Conservation (phyloP, 192 early-diverging fungal genomes). For the Entophlyctis helioformis region DNA sequence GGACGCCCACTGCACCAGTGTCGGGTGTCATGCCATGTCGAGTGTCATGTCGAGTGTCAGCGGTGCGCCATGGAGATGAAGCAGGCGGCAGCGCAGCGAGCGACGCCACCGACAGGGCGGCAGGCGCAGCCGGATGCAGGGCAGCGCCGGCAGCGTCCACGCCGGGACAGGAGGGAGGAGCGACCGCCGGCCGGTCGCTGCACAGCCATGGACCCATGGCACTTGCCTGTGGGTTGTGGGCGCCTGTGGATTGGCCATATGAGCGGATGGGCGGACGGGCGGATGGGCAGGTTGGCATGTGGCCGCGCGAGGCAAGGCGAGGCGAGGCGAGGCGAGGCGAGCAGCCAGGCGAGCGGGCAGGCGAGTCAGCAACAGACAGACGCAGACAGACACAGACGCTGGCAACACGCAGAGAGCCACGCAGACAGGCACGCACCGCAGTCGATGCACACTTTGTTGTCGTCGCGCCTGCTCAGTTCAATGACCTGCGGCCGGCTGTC, state of each 20-base stretch:
- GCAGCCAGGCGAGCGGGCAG: background rate
- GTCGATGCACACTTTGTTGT: conserved; percentile 67
- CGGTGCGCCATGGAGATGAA: too few species aligned
- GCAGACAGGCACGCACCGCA: conserved; percentile 68
- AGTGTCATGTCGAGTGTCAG: too few species aligned
- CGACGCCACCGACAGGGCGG: too few species aligned
- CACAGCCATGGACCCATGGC: too few species aligned
- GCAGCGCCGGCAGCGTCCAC: too few species aligned
- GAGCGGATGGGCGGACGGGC: background rate
- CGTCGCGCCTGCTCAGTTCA: conserved; percentile 4
- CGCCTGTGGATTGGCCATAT: background rate
- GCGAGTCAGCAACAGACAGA: background rate
- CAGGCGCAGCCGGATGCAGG: too few species aligned
- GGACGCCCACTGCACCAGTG: conserved; percentile 85
- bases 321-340: background rate
- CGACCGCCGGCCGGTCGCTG: too few species aligned
- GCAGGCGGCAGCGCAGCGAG: too few species aligned
- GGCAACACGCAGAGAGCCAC: conserved; percentile 3
- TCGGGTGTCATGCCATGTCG: too few species aligned
- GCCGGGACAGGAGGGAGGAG: too few species aligned
- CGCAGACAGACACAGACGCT: background rate
- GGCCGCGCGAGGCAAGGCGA: background rate
- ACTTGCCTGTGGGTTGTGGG: conserved; percentile 12
- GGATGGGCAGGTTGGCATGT: conserved; percentile 3
- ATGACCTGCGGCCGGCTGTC: too few species aligned